phyloP scores from a whole-genome alignment of 345 rosid genomes.

The Lagerstroemia speciosa region DNA sequence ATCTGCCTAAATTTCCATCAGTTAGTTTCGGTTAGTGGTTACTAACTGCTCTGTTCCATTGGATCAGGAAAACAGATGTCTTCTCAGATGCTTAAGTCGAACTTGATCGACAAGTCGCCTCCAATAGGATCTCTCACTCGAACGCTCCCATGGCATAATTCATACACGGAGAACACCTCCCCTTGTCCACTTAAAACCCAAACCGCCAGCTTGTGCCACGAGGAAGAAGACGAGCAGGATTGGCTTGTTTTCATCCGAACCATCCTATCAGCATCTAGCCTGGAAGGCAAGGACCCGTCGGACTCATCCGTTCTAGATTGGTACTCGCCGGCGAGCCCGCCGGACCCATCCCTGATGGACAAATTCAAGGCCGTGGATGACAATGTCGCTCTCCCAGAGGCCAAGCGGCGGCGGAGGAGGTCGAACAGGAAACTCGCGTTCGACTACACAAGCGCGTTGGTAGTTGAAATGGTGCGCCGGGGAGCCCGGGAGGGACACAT shows the following conservation, averaged over 20 bases:
- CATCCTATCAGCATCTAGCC: slow-evolving; percentile 46
- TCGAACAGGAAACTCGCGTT: slow-evolving; percentile 58
- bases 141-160: slow-evolving; percentile 51
- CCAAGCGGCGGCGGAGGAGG: slow-evolving; percentile 53
- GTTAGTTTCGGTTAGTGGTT: not conserved
- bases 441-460: slow-evolving; percentile 60
- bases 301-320: slow-evolving; percentile 35
- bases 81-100: slow-evolving; percentile 31
- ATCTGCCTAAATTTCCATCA: not conserved
- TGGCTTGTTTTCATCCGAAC: slow-evolving; percentile 49
- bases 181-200: slow-evolving; percentile 25
- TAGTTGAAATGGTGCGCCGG: slow-evolving; percentile 22
- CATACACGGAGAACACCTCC: slow-evolving; percentile 28
- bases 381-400: slow-evolving; percentile 55
- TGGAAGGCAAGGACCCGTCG: slow-evolving; percentile 26
- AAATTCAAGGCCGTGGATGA: slow-evolving; percentile 28
- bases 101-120: slow-evolving; percentile 73
- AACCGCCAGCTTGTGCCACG: slow-evolving; percentile 13
- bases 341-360: slow-evolving; percentile 66
- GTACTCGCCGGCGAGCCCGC: slow-evolving; percentile 71
- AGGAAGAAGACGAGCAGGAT: slow-evolving; percentile 31
- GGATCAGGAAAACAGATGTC: slow-evolving; percentile 36
- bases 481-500: slow-evolving; percentile 12
- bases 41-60: not conserved
- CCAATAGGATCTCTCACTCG: slow-evolving; percentile 60